Evolutionary conservation across 306 rosid genomes (phyloP).

Genomic region (Casuarina cunninghamiana): DNA sequence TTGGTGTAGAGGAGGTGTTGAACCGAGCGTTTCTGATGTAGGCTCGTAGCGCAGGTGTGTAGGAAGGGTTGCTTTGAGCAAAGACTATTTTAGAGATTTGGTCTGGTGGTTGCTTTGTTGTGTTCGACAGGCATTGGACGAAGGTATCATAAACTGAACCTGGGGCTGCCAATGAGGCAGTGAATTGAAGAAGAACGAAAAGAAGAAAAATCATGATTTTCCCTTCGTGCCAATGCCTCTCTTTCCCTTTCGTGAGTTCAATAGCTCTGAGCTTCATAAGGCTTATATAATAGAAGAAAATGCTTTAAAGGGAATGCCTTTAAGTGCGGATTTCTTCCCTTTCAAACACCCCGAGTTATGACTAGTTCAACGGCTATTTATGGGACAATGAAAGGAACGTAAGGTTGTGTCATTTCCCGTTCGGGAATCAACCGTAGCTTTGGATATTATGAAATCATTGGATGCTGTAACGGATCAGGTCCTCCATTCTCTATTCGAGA

Average conservation of each 20-base stretch:
- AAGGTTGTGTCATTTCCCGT: no score
- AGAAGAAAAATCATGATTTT: background rate
- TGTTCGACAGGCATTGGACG: slow-evolving; percentile 37
- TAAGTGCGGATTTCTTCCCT: background rate
- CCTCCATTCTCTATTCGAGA: no score
- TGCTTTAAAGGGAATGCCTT: background rate
- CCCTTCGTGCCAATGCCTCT: no score
- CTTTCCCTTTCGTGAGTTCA: no score
- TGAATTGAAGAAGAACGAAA: slow-evolving; percentile 28
- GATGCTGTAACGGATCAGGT: no score
- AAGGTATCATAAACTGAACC: slow-evolving; percentile 18
- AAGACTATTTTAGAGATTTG: slow-evolving; percentile 36
- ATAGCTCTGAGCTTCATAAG: no score
- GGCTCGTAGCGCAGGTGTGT: slow-evolving; percentile 30
- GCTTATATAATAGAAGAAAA: background rate
- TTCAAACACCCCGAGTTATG: no score
- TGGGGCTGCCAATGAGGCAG: slow-evolving; percentile 25
- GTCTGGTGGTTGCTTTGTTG: slow-evolving; percentile 15
- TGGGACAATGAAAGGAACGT: no score
- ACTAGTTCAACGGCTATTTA: no score
- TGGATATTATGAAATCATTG: no score
- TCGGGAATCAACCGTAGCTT: no score
- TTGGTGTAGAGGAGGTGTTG: slow-evolving; percentile 30
- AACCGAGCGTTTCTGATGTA: slow-evolving; percentile 45
- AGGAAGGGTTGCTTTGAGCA: slow-evolving; percentile 37